Percentiles rank a stretch among this genome's conserved stretches.
Conservation (phyloP, 768 basidiomycete genomes). For the Calocera cornea region DNA sequence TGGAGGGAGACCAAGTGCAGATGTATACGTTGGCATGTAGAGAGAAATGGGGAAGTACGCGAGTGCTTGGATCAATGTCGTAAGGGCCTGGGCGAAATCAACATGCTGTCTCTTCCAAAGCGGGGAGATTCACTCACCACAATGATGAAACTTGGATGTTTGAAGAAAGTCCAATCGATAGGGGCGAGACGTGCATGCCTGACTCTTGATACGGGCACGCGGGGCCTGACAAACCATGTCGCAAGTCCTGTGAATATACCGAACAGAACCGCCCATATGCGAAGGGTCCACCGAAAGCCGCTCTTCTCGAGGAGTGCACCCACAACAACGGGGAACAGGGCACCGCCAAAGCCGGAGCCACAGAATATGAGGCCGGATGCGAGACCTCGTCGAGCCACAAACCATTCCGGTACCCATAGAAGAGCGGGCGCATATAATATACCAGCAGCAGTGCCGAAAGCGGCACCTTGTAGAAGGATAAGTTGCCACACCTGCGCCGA, state of each 20-base stretch:
- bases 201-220: not conserved
- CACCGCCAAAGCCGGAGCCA: conserved; percentile 1
- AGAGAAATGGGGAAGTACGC: conserved; percentile 5
- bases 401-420: conserved; percentile 8
- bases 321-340: not conserved
- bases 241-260: not conserved
- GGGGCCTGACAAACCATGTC: conserved; percentile 1
- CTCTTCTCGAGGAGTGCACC: not conserved
- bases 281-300: conserved; percentile 6
- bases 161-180: not conserved
- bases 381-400: not conserved
- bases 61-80: not conserved
- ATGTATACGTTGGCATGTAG: conserved; percentile 3
- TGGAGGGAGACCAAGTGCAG: not conserved
- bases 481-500: not conserved
- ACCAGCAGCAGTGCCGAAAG: not conserved
- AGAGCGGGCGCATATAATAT: conserved; percentile 4
- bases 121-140: not conserved
- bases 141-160: not conserved
- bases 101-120: not conserved
- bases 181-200: not conserved
- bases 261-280: conserved; percentile 2
- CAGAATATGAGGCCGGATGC: conserved; percentile 6
- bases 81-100: not conserved
- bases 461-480: conserved; percentile 5